A percentile compares a stretch with the other conserved stretches of the same genome.
Conservation (phyloP, 2,329 filamentous ascomycete species). For the Hypocreales sp. region DNA sequence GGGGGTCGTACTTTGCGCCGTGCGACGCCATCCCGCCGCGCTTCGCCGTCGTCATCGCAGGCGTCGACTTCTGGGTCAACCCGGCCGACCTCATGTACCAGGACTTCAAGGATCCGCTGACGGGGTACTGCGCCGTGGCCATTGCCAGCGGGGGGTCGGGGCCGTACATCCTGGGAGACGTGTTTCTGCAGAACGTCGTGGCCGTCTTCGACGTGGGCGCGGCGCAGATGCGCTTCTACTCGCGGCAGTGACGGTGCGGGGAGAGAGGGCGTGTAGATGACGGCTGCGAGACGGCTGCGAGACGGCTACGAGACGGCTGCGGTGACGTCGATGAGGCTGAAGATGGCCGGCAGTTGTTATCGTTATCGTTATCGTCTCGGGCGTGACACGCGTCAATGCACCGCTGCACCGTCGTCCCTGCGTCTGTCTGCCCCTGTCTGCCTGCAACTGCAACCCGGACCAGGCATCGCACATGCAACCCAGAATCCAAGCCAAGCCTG, state of each 20-base stretch:
- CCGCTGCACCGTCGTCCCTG: too few relatives aligned
- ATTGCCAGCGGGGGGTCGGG: slow-evolving; percentile 27
- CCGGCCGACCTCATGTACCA: slow-evolving; percentile 30
- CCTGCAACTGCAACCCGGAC: too few relatives aligned
- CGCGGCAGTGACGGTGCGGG: slow-evolving; percentile 1
- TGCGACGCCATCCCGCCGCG: slow-evolving; percentile 30
- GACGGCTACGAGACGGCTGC: too few relatives aligned
- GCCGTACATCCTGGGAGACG: slow-evolving; percentile 32
- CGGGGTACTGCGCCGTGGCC: slow-evolving; percentile 30
- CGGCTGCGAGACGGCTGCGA: too few relatives aligned
- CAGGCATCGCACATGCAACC: too few relatives aligned
- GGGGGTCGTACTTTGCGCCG: slow-evolving; percentile 30
- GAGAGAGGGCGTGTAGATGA: background rate
- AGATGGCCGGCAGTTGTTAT: too few relatives aligned
- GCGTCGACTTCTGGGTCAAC: slow-evolving; percentile 29
- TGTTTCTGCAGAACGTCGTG: slow-evolving; percentile 34
- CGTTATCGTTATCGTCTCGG: too few relatives aligned
- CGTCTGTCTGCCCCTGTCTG: too few relatives aligned
- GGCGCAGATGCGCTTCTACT: slow-evolving; percentile 29
- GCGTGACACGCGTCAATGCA: too few relatives aligned
- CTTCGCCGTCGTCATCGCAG: slow-evolving; percentile 28
- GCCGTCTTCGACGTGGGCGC: slow-evolving; percentile 31
- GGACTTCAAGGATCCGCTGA: slow-evolving; percentile 25
- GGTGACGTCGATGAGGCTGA: too few relatives aligned
- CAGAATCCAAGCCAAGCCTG: too few relatives aligned